A percentile compares a stretch with the other conserved stretches of the same genome.
These are phyloP conservation scores for Candida glaebosa DNA, from an alignment of 805 yeast species.

Conservation along the genomic window DNA sequence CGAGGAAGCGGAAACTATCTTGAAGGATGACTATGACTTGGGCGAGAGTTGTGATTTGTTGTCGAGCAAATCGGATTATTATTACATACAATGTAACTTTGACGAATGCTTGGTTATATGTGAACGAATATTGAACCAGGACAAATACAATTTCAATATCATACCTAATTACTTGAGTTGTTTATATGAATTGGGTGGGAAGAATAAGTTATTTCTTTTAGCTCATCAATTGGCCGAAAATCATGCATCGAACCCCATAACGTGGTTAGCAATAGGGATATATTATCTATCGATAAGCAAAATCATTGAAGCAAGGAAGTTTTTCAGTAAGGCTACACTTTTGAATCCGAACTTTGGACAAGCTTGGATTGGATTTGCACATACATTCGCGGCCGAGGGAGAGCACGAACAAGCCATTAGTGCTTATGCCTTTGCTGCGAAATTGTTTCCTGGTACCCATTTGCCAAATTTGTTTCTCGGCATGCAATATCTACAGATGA, in stretches of 20 bases:
- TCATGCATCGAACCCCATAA: conserved; percentile 74
- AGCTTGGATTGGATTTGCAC: conserved; percentile 98
- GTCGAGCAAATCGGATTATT: conserved; percentile 62
- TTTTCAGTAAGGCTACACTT: conserved; percentile 84
- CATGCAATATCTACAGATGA: conserved; percentile 92
- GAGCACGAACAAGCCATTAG: conserved; percentile 98
- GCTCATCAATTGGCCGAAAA: conserved; percentile 85
- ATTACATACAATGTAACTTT: conserved; percentile 74
- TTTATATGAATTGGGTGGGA: conserved; percentile 78
- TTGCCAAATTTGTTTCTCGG: conserved; percentile 87
- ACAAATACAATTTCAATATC: conserved; percentile 67
- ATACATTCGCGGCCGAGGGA: conserved; percentile 96
- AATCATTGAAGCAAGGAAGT: conserved; percentile 78
- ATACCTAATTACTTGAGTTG: conserved; percentile 81
- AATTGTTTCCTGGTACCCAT: conserved; percentile 88
- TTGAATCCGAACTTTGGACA: conserved; percentile 87
- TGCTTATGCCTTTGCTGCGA: conserved; percentile 93
- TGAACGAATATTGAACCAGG: conserved; percentile 54
- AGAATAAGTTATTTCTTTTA: conserved; percentile 71
- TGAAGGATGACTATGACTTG: conserved; percentile 70
- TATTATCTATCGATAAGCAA: conserved; percentile 77
- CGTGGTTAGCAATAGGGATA: conserved; percentile 92
- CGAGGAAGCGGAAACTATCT: conserved; percentile 61
- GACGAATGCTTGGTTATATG: conserved; percentile 73
- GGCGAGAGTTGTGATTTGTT: conserved; percentile 68